A percentile compares a stretch with the other conserved stretches of the same genome.
Conservation (phyloP, 106 monocot genomes). For the Apostasia shenzhenica region DNA sequence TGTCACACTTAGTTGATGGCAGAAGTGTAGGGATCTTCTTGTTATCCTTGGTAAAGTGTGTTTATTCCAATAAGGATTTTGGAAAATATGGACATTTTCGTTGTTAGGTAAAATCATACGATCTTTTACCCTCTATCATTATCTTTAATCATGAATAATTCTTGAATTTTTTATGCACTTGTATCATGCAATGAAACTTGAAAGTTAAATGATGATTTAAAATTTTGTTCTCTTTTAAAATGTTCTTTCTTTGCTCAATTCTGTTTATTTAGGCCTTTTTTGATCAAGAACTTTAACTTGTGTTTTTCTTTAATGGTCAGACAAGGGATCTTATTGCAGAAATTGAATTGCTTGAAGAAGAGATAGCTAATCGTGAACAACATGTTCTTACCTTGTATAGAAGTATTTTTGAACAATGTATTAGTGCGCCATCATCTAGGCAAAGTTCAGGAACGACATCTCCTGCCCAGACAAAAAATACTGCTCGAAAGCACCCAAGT, state of each 20-base stretch:
- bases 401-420: conserved; percentile 67
- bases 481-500: conserved; percentile 42
- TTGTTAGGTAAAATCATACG: too few species aligned
- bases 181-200: too few species aligned
- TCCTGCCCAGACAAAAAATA: conserved; percentile 49
- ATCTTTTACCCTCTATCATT: too few species aligned
- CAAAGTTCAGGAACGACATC: conserved; percentile 59
- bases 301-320: conserved; percentile 10
- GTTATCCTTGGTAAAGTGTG: too few species aligned
- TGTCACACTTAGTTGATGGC: too few species aligned
- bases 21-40: too few species aligned
- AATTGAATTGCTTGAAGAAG: conserved; percentile 72
- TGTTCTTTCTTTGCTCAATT: neutral
- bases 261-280: neutral
- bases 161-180: too few species aligned
- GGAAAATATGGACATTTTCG: too few species aligned
- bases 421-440: conserved; percentile 36
- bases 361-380: conserved; percentile 68
- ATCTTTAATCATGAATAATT: too few species aligned
- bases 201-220: too few species aligned
- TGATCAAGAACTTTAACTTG: neutral
- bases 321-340: conserved; percentile 68
- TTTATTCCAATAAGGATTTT: too few species aligned
- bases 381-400: conserved; percentile 77
- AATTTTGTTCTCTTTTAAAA: too few species aligned